phyloP scores from a whole-genome alignment of 352 stramenopile genomes.

The Globisporangium cylindrosporum region DNA sequence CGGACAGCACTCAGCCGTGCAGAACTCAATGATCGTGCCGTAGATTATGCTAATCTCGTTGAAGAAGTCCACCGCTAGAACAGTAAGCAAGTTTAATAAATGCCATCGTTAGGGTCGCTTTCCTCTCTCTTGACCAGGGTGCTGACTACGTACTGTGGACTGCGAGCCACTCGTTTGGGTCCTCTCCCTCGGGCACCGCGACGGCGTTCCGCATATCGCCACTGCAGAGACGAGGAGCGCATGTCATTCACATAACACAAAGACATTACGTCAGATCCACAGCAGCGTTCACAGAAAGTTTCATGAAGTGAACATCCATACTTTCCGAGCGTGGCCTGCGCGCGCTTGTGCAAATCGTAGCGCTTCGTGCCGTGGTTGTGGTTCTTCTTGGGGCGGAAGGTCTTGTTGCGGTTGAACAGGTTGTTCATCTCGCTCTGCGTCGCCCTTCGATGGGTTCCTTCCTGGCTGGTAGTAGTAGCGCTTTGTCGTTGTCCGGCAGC shows the following conservation, averaged over 20 bases:
- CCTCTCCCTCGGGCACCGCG: conserved; percentile 70
- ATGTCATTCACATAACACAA: neutral
- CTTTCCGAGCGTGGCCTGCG: conserved; percentile 79
- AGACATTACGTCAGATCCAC: neutral
- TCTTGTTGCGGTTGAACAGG: conserved; percentile 82
- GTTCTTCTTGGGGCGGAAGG: conserved; percentile 84
- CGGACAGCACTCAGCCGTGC: conserved; percentile 56
- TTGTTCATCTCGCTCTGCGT: conserved; percentile 41
- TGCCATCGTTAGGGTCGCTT: neutral
- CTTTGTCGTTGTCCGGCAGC: neutral
- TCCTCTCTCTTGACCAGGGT: neutral
- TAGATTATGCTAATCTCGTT: conserved; percentile 94
- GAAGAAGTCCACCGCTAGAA: conserved; percentile 91
- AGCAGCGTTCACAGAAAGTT: conserved; percentile 1
- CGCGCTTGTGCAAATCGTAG: conserved; percentile 80
- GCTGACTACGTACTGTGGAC: conserved; percentile 74
- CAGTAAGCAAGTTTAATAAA: neutral
- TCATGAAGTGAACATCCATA: conserved; percentile 25
- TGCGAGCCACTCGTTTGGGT: conserved; percentile 91
- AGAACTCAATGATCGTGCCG: conserved; percentile 86
- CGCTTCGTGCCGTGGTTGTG: conserved; percentile 80
- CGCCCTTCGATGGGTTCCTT: neutral
- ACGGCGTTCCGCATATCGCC: conserved; percentile 66
- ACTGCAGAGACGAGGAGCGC: conserved; percentile 21
- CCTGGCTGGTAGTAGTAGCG: neutral